Percentiles rank a stretch among this genome's conserved stretches.
These are phyloP conservation scores for Microthlaspi erraticum DNA, from an alignment of 345 rosid genomes.

Conservation along the genomic window DNA sequence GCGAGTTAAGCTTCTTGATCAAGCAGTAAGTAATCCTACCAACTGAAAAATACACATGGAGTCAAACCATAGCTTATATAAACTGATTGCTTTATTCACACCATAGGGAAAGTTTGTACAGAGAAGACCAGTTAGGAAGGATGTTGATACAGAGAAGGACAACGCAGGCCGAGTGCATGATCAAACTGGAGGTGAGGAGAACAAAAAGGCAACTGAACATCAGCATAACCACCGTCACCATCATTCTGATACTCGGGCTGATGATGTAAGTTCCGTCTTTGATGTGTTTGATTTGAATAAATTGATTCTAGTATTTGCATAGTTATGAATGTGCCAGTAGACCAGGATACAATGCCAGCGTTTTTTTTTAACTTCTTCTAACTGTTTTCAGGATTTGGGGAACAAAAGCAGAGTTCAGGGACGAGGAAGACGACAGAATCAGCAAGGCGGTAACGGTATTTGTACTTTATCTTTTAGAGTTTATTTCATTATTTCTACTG, in stretches of 20 bases:
- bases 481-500: not conserved
- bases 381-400: slow-evolving; percentile 56
- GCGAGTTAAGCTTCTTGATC: slow-evolving; percentile 79
- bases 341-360: not conserved
- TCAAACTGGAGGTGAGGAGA: slow-evolving; percentile 58
- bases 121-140: slow-evolving; percentile 68
- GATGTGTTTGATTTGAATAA: not conserved
- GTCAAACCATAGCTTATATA: not conserved
- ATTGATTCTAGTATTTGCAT: not conserved
- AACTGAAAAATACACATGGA: slow-evolving; percentile 13
- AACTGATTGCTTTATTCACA: slow-evolving; percentile 5
- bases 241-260: slow-evolving; percentile 60
- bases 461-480: slow-evolving; percentile 44
- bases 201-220: slow-evolving; percentile 54
- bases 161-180: slow-evolving; percentile 47
- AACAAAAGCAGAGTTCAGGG: slow-evolving; percentile 56
- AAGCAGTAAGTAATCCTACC: slow-evolving; percentile 54
- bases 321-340: slow-evolving; percentile 4
- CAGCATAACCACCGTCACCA: slow-evolving; percentile 37
- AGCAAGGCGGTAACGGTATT: slow-evolving; percentile 54
- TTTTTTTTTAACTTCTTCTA: not conserved
- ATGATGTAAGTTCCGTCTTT: slow-evolving; percentile 55
- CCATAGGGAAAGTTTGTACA: slow-evolving; percentile 62
- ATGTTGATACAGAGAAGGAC: slow-evolving; percentile 59
- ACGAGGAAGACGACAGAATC: slow-evolving; percentile 57